Base-by-base conservation (phyloP, 305 asterid species). In the Solanum hybrid region DNA sequence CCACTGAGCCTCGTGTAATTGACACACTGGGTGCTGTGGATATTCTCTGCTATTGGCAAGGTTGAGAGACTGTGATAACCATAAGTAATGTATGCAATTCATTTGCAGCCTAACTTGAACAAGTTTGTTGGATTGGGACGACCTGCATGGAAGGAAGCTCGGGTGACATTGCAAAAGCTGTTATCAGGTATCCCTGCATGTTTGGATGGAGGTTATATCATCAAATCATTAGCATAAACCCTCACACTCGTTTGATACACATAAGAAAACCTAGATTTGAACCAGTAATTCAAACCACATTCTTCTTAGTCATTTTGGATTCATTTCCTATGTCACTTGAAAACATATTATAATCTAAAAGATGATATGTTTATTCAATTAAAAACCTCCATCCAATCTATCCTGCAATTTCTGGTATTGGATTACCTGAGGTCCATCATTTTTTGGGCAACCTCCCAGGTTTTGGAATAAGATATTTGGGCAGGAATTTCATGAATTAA, bases 81-180 rank as follows among this genome's bases (percentile, higher is more conserved):
- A 29, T 51, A 56, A 45, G 38, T 42, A 3, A 82, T 51, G 19
- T 31, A n/a, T 78, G 60, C 31, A 29, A 29, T 51, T 32, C 42
- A 31, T 85, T 51, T 88, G 87, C 98, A 96, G 99, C 92, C 97
- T 89, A 95, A 93, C 94, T 95, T 98, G 85, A 98, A 96, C 87
- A 95, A 95, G 89, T 97, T 98, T 89, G 89, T 96, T 96, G 97
- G 88, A 90, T 85, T 96, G 95, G 99, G 99, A 15, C 93, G 95
- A 45, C 95, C 98, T 27, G 98, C 99, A 73, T 98, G 99, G 99
- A 98, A 93, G 92, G 99, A 98, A 94, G 99, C 99, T 90, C 98
- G 99, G 80, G 56, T 92, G 13, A 94, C 98, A 45, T 90, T 98
- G 90, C 98, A 96, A 91, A 98, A 93, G 95, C 94, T 98, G 86